Evolutionary conservation across 2,329 filamentous ascomycete genomes (phyloP), one percentile per base, ranked within the genome.

Genomic region (Calonectria crousiana): DNA sequence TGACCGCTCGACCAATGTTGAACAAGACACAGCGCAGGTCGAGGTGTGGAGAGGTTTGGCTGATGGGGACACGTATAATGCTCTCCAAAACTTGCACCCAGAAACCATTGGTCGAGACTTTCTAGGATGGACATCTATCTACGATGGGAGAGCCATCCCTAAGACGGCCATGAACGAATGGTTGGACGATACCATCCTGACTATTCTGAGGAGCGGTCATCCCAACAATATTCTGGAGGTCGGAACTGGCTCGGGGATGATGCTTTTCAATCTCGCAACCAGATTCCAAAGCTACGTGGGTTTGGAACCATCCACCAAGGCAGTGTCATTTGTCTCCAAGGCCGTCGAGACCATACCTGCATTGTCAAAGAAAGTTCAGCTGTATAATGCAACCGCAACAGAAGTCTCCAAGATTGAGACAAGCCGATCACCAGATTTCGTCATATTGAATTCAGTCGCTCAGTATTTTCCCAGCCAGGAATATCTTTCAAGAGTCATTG

Each of bases 1-100:
- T 81, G 0, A 83, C 82, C 79, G 79, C 82, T 13, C 71, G 81
- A 1, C 82, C 83, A 74, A 83, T 82, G 23, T 53, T 82, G n/a
- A 64, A 18, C 28, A 9, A 71, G 0, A 75, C 67, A 0, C 9
- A 83, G 28, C 30, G 74, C 3, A 78, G 64, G 18, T 83, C 20
- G 30, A 79, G 11, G 82, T 81, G 0, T 69, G 83, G 20, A 47
- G 20, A 47, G 41, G 41, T 10, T 47, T 47, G 4, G 41, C 41
- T 6, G 52, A 56, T 23, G 30, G 16, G 6, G 52, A 56, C 18
- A 56, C 30, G 1, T 56, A 56, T 14, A 8, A 11, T n/a, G 18
- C 8, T n/a, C 30, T 56, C 13, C 28, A 56, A 20, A 11, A 13
- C 14, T 6, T 56, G 30, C 6, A 34, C 4, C 9, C 18, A 11